Base-by-base conservation (phyloP, 2,329 filamentous ascomycete species). In the Claviceps paspali region DNA sequence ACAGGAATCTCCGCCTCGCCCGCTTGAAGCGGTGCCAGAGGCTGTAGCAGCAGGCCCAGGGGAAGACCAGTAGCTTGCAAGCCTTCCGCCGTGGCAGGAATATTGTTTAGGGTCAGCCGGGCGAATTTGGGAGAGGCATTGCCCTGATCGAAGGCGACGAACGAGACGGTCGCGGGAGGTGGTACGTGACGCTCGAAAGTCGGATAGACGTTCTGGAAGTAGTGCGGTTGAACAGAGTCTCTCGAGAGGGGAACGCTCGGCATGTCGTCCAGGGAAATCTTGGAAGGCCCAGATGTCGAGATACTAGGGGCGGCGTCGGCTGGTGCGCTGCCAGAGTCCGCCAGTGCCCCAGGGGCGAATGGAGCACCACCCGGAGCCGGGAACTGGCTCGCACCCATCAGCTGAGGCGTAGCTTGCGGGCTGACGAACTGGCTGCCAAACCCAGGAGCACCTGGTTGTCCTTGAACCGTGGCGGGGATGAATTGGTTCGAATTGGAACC, bases 71-170 rank as follows among this genome's bases (percentile, higher is more conserved):
- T 95, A 4, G 80, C 77, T 33, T 74, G 65, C 22, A 96, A 67
- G 26, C 83, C 80, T 45, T 98, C 91, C 31, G 76, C 64, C 11
- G 79, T 82, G 10, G 82, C 72, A 2, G 91, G 91, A 43, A 98
- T 92, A 59, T 82, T 93, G 61, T 94, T 98, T 57, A 96, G 65
- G 0, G 86, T 94, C 39, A 98, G 70, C 39, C 91, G 79, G 34
- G 86, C 82, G 55, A 84, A 91, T 59, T 95, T 95, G 24, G 91
- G 91, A 11, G 91, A 95, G 5, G 91, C 80, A 56, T 95, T 98
- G 49, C 91, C 91, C 58, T 98, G 91, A 50, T 98, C 91, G 50
- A 79, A 83, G n/a, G 87, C 83, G 27, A 95, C 81, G 52, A 91
- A 96, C 2, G 91, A 86, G 17, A 91, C 72, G 5, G 82, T 76